Evolutionary conservation across 805 yeast species (phyloP), one percentile per base, ranked within the genome.

Genomic region (Hanseniaspora vineae): DNA sequence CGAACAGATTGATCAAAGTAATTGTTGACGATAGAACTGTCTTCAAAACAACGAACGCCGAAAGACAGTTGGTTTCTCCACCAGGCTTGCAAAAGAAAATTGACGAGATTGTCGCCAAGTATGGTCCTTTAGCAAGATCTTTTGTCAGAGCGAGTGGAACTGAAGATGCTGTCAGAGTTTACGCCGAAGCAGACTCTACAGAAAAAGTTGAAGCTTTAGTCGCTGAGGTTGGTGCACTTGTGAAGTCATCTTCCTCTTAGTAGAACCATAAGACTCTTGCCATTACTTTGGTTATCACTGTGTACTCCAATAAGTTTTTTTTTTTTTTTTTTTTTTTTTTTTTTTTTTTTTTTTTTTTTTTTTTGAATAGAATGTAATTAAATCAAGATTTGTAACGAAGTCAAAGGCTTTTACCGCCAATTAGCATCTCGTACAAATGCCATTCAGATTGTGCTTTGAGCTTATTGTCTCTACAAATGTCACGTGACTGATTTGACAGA

Each of bases 61-160:
- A 92, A 67, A 73, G 97, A 54, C 75, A 76, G 39, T 72, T 92
- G 51, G 75, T 78, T 5, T 75, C 78, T 46, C 98, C 98, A 3
- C 66, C 51, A 2, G 96, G 90, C 0, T 64, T 92, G 50, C 98
- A 92, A 66, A 68, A 51, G 1, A 64, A 75, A 52, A 86, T 92
- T 48, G 92, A 92, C 60, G 69, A 57, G 3, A 60, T 75, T 31
- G 90, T 90, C 17, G 58, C 66, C 10, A 66, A 75, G 54, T 79
- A 70, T 52, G 23, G 39, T 31, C 39, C 42, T 13, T 55, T 66
- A 0, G 58, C 65, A 15, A 76, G 98, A 58, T 81, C 95, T 2
- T 92, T 92, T 65, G 97, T 90, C 2, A 77, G 98, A 55, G 97
- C 98, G 10, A 83, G 95, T 51, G 98, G 98, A 13, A 92, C 98